Base-by-base conservation (phyloP, 768 basidiomycete genomes). In the Trametopsis cervina region DNA sequence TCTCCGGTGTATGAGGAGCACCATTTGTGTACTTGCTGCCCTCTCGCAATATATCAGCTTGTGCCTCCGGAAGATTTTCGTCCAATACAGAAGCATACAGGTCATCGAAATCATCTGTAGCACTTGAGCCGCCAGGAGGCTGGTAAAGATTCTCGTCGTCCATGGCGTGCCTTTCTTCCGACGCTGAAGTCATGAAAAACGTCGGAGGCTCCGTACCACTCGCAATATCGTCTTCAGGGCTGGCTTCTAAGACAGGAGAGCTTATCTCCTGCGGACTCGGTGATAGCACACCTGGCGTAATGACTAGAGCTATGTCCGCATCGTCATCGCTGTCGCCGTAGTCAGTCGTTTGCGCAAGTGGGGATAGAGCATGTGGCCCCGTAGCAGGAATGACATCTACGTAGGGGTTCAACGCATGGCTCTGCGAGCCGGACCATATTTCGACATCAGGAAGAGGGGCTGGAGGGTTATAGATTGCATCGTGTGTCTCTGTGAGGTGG, bases 351-450 rank as follows among this genome's bases (percentile, higher is more conserved):
- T n/a, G n/a, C n/a, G n/a, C n/a, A n/a, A n/a, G n/a, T n/a, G n/a
- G n/a, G n/a, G n/a, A n/a, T n/a, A n/a, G n/a, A n/a, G n/a, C n/a
- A n/a, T n/a, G n/a, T n/a, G n/a, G n/a, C n/a, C n/a, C n/a, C n/a
- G n/a, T n/a, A n/a, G n/a, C n/a, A n/a, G n/a, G n/a, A n/a, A 74
- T 70, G 0, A 72, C 75, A 11, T 71, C 76, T 4, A 69, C 63
- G 47, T 69, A 70, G 51, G 63, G 68, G 53, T 73, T 71, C 49
- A 72, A 70, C 1, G 70, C 69, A 40, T 64, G 69, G 4, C 55
- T 66, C 23, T 59, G 59, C 3, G 72, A 65, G 17, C 63, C 69
- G 25, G 60, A 57, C 73, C 72, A 73, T 20, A 66, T 66, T 52
- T 74, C 71, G 21, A 57, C 52, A n/a, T n/a, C 11, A 73, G 42